Base-by-base conservation (phyloP, 2,329 filamentous ascomycete species). In the Neodidymelliopsis sp. region DNA sequence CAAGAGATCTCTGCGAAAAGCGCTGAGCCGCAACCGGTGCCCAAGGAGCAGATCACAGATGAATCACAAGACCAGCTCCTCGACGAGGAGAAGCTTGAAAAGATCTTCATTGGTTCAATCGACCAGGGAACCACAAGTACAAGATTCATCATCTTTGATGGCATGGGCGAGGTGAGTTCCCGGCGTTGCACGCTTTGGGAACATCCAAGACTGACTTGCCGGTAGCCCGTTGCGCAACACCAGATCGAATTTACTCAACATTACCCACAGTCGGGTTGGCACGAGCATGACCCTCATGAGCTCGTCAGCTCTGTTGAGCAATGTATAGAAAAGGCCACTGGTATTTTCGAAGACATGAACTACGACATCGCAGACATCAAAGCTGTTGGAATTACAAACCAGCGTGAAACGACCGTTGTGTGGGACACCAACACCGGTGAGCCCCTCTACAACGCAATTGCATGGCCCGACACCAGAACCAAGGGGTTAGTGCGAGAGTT, bases 81-180 rank as follows among this genome's bases (percentile, higher is more conserved):
- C 18, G 65, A 71, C 37, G 69, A 72, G 44, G 53, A 63, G 29
- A 72, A 68, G 44, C 43, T 70, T 44, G 71, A 76, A 29, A 75
- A 86, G 47, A 83, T 83, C 75, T 96, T 90, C 66, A 87, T 96
- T 53, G 91, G 91, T 52, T 90, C 89, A 61, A 92, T 96, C 69
- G 91, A 96, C 69, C 90, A 95, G 67, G 91, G 91, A 49, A 96
- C 91, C 10, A 96, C 91, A 23, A 93, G 89, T 50, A 90, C 91
- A 24, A 84, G 91, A 27, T 96, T 96, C 75, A 83, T 96, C 62
- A 92, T 97, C 68, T 96, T 96, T 76, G 86, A 96, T 74, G 85
- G 84, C 57, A 77, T 83, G 30, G 91, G 91, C 45, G 85, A 52
- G 27, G 49, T 52, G 27, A 42, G 42, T 37, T 13, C 9, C 13